These are phyloP conservation scores for Rossbeevera mucosa DNA, from an alignment of 768 basidiomycete species.

Conservation along the genomic window DNA sequence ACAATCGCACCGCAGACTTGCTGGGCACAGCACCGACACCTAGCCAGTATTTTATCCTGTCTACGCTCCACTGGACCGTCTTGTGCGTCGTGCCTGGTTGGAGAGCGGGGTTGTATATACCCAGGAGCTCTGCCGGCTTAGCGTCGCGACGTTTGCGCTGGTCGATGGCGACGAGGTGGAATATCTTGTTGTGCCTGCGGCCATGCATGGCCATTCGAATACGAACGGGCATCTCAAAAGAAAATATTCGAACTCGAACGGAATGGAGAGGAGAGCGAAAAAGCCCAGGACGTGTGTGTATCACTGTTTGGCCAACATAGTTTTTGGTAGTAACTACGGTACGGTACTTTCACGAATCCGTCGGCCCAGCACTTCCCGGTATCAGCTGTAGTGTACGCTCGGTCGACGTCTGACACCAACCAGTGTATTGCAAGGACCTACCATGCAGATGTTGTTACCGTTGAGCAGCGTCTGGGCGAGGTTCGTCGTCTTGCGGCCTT, in stretches of 20 bases:
- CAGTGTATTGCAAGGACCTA: conserved; percentile 33
- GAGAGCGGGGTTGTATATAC: conserved; percentile 74
- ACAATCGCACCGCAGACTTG: conserved; percentile 66
- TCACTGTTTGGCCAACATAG: conserved; percentile 24
- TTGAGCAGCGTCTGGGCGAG: conserved; percentile 87
- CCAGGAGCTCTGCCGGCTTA: conserved; percentile 82
- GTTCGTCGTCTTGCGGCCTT: conserved; percentile 75
- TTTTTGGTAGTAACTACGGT: background rate
- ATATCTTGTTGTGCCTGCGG: conserved; percentile 64
- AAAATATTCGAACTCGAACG: too few species aligned
- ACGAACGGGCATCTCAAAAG: conserved; percentile 66
- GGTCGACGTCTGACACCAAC: background rate
- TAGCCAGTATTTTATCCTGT: conserved; percentile 89
- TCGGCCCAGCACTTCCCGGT: conserved; percentile 65
- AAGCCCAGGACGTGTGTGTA: conserved; percentile 18
- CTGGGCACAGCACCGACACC: conserved; percentile 79
- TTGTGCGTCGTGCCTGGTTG: conserved; percentile 52
- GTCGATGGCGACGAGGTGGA: conserved; percentile 83
- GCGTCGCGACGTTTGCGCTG: conserved; percentile 70
- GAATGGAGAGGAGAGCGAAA: background rate
- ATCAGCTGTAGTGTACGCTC: conserved; percentile 44
- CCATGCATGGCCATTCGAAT: conserved; percentile 85
- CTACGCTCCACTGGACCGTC: conserved; percentile 84
- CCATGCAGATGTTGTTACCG: conserved; percentile 97
- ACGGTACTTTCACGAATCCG: conserved; percentile 34